A percentile compares a stretch with the other conserved stretches of the same genome.
Conservation (phyloP, 2,329 filamentous ascomycete genomes). For the Dothistroma septosporum region DNA sequence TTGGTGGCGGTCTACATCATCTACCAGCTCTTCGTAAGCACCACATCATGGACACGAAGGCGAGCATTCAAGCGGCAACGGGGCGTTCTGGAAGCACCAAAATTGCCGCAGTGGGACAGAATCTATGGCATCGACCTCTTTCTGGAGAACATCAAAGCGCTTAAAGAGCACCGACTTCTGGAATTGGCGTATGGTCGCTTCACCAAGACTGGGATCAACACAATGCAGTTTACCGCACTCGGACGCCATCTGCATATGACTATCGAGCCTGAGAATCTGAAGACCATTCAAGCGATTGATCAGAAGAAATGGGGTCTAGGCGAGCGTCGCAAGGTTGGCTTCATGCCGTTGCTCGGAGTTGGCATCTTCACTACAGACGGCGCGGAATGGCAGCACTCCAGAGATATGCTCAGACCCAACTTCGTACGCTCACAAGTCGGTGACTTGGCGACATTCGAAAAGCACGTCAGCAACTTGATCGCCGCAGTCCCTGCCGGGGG, state of each 20-base stretch:
- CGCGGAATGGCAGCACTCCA: conserved; percentile 34
- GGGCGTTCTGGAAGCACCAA: conserved; percentile 46
- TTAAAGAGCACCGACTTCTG: conserved; percentile 38
- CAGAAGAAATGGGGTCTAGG: conserved; percentile 47
- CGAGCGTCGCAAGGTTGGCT: conserved; percentile 32
- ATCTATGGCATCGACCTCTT: conserved; percentile 53
- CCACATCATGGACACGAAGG: conserved; percentile 37
- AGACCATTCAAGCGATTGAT: conserved; percentile 43
- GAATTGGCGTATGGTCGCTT: conserved; percentile 35
- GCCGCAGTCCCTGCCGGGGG: conserved; percentile 51
- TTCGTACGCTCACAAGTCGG: conserved; percentile 52
- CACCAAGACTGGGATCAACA: conserved; percentile 27
- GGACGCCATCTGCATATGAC: conserved; percentile 38
- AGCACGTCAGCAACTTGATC: conserved; percentile 56
- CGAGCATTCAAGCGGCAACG: conserved; percentile 39
- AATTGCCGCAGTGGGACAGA: conserved; percentile 51
- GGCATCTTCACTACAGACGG: conserved; percentile 47
- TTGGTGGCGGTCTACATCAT: conserved; percentile 32
- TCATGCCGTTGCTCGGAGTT: conserved; percentile 42
- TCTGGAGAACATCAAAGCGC: conserved; percentile 37
- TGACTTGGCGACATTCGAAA: conserved; percentile 56
- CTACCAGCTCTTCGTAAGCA: conserved; percentile 35
- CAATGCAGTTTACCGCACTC: conserved; percentile 40
- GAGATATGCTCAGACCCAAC: conserved; percentile 51
- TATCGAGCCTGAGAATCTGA: conserved; percentile 47